phyloP scores from a whole-genome alignment of 2,329 filamentous ascomycete genomes.

The Phyllosticta paracitricarpa region DNA sequence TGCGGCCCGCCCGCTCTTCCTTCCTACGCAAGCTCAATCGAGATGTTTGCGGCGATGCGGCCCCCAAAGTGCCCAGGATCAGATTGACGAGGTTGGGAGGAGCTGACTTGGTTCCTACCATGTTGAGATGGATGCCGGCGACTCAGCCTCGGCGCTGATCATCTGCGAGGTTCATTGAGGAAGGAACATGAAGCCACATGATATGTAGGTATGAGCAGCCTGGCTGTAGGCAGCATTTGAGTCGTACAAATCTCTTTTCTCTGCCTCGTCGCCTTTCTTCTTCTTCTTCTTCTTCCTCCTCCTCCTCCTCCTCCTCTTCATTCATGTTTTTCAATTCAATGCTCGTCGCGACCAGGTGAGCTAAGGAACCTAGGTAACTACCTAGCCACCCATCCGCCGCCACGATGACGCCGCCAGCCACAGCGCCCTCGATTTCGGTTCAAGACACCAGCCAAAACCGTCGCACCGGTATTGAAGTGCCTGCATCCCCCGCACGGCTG shows the following conservation, averaged over 20 bases:
- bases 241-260: background rate
- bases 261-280: background rate
- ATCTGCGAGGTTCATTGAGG: background rate
- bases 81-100: background rate
- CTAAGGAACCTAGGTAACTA: background rate
- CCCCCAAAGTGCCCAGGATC: background rate
- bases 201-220: background rate
- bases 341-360: background rate
- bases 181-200: background rate
- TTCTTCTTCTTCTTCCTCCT: background rate
- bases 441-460: slow-evolving; percentile 20
- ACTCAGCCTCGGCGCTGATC: slow-evolving; percentile 6
- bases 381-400: background rate
- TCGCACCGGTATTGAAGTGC: slow-evolving; percentile 1
- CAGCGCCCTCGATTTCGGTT: slow-evolving; percentile 23
- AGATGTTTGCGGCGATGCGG: background rate
- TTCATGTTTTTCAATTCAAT: background rate
- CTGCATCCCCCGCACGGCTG: background rate
- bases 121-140: background rate
- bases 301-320: background rate
- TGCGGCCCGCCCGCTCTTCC: background rate
- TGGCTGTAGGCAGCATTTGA: background rate
- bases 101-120: background rate
- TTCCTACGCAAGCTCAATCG: background rate
- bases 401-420: background rate